Base-by-base conservation (phyloP, 2,329 filamentous ascomycete species). In the Corniculantispora saksenae region DNA sequence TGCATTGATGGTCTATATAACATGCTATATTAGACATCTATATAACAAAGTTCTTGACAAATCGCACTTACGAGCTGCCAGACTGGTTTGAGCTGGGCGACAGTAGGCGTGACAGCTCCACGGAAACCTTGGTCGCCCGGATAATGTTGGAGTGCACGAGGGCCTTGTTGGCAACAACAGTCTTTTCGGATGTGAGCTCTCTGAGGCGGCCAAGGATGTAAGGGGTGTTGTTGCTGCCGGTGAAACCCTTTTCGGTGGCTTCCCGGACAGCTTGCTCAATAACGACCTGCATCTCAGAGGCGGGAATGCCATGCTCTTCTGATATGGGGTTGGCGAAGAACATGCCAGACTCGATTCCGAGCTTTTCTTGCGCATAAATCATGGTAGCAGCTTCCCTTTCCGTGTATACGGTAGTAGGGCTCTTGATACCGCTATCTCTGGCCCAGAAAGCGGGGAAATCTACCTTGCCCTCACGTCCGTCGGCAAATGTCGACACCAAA, bases 371-470 rank as follows among this genome's bases (percentile, higher is more conserved):
- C 0, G 93, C 91, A 70, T 91, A 83, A 65, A 97, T 91, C 64
- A 98, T 92, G n/a, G 90, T 89, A 0, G 95, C 95, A 40, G 95
- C 95, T 74, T 98, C 91, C 63, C 83, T 83, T 74, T 96, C 92
- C 69, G 89, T 85, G 61, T 88, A 79, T 50, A 97, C 86, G 1
- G 91, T 86, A 25, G 87, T 86, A 0, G 94, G 94, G 73, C 93
- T 97, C 76, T 83, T 88, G 61, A 91, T 80, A 15, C 93, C 92
- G 76, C 94, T 97, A 50, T 97, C 92, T 48, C 94, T 83, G 0
- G 91, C 92, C 86, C 92, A 99, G 77, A 99, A 99, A 0, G 92
- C 93, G 1, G 95, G 95, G 72, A 98, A 95, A 71, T 97, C 91
- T 48, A 97, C 85, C 7, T 84, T 79, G 1, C 88, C 90, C 29